These are phyloP conservation scores for Pythium diclinum DNA, from an alignment of 352 stramenopile species.

Conservation along the genomic window DNA sequence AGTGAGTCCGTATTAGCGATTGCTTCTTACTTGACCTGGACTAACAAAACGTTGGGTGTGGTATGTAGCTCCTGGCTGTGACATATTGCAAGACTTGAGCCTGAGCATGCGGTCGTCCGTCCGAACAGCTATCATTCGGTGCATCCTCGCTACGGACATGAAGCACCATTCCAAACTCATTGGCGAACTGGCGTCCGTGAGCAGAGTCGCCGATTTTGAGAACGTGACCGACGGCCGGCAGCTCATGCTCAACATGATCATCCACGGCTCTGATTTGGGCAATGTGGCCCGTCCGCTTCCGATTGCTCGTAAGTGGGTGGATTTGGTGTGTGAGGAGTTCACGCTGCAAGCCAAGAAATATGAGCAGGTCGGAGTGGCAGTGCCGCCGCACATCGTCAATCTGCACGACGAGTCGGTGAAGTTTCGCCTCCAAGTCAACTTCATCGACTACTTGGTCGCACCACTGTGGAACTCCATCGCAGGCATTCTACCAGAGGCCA, in stretches of 20 bases:
- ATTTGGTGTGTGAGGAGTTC: constrained; percentile 79
- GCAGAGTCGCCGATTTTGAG: constrained; percentile 48
- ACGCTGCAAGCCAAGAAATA: constrained; percentile 62
- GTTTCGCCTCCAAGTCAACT: constrained; percentile 76
- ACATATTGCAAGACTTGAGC: constrained; percentile 60
- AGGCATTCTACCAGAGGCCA: constrained; percentile 51
- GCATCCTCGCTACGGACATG: constrained; percentile 81
- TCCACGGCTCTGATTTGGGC: constrained; percentile 73
- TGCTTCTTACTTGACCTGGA: background rate
- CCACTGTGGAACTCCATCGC: constrained; percentile 67
- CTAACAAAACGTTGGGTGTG: constrained; percentile 4
- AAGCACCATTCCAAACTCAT: constrained; percentile 78
- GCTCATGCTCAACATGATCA: constrained; percentile 80
- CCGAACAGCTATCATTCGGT: constrained; percentile 64
- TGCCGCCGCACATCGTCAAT: constrained; percentile 73
- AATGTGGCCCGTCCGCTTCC: constrained; percentile 49
- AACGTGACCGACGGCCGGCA: constrained; percentile 60
- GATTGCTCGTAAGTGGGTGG: constrained; percentile 63
- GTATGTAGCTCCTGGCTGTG: constrained; percentile 31
- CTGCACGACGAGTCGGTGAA: constrained; percentile 63
- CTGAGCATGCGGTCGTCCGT: constrained; percentile 39
- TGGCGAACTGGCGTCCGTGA: constrained; percentile 43
- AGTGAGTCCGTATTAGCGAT: constrained; percentile 30
- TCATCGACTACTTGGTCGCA: constrained; percentile 81
- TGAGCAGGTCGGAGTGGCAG: constrained; percentile 49